Percentiles rank a stretch among this genome's conserved stretches.
phyloP scores from a whole-genome alignment of 179 eudicot species.

The Corrigiola litoralis region DNA sequence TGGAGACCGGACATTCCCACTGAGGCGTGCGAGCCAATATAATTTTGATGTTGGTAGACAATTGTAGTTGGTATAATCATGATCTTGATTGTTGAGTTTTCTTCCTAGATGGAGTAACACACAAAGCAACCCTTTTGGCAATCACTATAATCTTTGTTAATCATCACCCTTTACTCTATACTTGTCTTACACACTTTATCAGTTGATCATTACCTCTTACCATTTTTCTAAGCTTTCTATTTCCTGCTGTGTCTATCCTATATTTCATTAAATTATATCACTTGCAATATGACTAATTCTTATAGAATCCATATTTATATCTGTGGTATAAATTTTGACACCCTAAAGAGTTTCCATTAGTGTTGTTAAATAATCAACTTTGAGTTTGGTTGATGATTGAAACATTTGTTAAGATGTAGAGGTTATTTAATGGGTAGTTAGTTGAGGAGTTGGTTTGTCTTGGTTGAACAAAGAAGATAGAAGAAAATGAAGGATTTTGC shows the following conservation, averaged over 20 bases:
- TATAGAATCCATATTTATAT: background rate
- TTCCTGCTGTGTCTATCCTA: background rate
- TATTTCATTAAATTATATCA: background rate
- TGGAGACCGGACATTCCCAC: no score
- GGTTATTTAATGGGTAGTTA: background rate
- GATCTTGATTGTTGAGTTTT: slow-evolving; percentile 13
- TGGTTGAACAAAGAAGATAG: background rate
- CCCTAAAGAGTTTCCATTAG: slow-evolving; percentile 1
- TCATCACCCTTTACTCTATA: slow-evolving; percentile 7
- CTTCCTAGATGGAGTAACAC: slow-evolving; percentile 22
- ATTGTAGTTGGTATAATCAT: slow-evolving; percentile 9
- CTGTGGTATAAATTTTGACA: background rate
- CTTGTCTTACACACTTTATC: slow-evolving; percentile 13
- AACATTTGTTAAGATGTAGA: background rate
- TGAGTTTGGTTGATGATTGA: slow-evolving; percentile 3
- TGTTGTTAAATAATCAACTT: background rate
- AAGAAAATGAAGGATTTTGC: slow-evolving; percentile 67
- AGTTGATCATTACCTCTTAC: slow-evolving; percentile 5
- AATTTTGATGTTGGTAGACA: background rate
- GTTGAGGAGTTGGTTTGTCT: slow-evolving; percentile 7
- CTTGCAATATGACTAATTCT: no score
- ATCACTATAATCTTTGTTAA: background rate
- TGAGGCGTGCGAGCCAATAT: background rate
- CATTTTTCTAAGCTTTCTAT: background rate
- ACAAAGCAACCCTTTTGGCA: slow-evolving; percentile 9